Evolutionary conservation across 2,329 filamentous ascomycete species (phyloP).

Genomic region (Aspergillus neoniger): DNA sequence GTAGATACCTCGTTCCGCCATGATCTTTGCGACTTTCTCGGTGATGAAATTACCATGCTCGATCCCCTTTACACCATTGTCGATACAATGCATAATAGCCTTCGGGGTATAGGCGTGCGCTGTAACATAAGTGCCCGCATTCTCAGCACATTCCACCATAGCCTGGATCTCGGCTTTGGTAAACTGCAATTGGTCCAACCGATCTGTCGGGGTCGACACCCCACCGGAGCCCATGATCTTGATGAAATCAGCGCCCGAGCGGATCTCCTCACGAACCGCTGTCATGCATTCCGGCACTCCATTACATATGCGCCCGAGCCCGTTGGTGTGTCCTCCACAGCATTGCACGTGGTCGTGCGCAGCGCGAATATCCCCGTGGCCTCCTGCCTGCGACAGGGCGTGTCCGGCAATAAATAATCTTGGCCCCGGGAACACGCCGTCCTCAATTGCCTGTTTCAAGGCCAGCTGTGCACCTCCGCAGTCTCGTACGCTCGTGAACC

Average conservation of each 20-base stretch:
- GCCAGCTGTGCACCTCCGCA: conserved; percentile 59
- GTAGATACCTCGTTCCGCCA: conserved; percentile 53
- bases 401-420: conserved; percentile 58
- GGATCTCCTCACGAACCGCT: conserved; percentile 56
- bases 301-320: conserved; percentile 51
- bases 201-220: conserved; percentile 58
- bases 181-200: conserved; percentile 58
- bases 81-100: conserved; percentile 57
- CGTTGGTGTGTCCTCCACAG: conserved; percentile 48
- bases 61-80: conserved; percentile 58
- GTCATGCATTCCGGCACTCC: conserved; percentile 58
- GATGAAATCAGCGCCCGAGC: conserved; percentile 61
- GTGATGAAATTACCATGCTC: conserved; percentile 55
- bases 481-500: conserved; percentile 62
- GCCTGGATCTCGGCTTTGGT: conserved; percentile 58
- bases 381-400: conserved; percentile 60
- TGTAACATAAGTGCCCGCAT: conserved; percentile 57
- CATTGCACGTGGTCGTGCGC: conserved; percentile 46
- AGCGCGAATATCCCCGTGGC: conserved; percentile 56
- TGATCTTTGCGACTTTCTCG: conserved; percentile 49
- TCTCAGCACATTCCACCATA: conserved; percentile 53
- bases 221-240: conserved; percentile 64
- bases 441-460: conserved; percentile 55
- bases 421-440: conserved; percentile 59
- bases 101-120: conserved; percentile 60